These are phyloP conservation scores for Podila verticillata DNA, from an alignment of 192 early-diverging fungal genomes.

Conservation along the genomic window DNA sequence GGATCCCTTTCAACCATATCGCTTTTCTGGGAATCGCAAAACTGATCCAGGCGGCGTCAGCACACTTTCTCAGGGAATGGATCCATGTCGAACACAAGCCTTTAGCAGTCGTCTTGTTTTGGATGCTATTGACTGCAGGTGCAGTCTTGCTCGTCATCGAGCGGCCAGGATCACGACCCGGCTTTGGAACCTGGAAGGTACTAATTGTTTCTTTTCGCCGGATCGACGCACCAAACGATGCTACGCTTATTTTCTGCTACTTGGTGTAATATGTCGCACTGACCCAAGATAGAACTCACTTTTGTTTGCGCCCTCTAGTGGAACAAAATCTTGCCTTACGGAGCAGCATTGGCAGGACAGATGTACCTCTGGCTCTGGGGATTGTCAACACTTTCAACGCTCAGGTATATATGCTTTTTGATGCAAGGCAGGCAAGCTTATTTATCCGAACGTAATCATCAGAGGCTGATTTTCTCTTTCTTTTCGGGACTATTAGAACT, in stretches of 20 bases:
- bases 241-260: not conserved
- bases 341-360: conserved; percentile 38
- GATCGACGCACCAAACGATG: not conserved
- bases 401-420: conserved; percentile 13
- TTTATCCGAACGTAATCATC: not conserved
- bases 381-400: conserved; percentile 37
- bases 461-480: not conserved
- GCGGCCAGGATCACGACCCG: conserved; percentile 29
- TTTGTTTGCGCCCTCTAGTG: conserved; percentile 10
- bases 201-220: not conserved
- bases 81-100: conserved; percentile 36
- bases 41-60: conserved; percentile 32
- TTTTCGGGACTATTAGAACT: conserved; percentile 17
- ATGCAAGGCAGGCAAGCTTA: not conserved
- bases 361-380: conserved; percentile 53
- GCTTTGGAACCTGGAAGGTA: conserved; percentile 37
- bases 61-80: conserved; percentile 46
- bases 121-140: conserved; percentile 21
- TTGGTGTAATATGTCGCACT: not conserved
- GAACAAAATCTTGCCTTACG: conserved; percentile 39
- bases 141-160: conserved; percentile 25
- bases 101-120: conserved; percentile 19
- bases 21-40: conserved; percentile 50
- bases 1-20: conserved; percentile 51
- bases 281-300: too few relatives aligned